A percentile compares a stretch with the other conserved stretches of the same genome.
phyloP scores from a whole-genome alignment of 257 asterid species.

The Ajuga chamaepitys region DNA sequence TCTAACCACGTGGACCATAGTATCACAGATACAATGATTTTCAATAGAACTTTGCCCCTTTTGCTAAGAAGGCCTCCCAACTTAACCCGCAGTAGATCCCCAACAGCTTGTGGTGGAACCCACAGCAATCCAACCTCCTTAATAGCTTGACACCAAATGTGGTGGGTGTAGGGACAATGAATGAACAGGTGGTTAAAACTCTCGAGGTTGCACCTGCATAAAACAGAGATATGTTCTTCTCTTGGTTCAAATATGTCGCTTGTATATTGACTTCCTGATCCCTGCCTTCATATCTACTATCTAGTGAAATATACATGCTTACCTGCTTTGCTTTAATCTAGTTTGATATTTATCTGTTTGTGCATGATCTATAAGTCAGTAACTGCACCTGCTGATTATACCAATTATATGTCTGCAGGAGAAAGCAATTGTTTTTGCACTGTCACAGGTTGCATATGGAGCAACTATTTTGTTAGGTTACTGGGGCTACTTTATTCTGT shows the following conservation, averaged over 20 bases:
- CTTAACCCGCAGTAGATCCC: too few species aligned
- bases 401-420: conserved; percentile 50
- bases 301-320: not conserved
- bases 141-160: too few species aligned
- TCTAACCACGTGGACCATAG: too few species aligned
- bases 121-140: too few species aligned
- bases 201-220: too few species aligned
- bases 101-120: too few species aligned
- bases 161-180: too few species aligned
- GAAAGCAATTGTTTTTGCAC: conserved; percentile 67
- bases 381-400: conserved; percentile 9
- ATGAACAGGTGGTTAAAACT: too few species aligned
- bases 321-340: not conserved
- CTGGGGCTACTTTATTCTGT: conserved; percentile 80
- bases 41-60: too few species aligned
- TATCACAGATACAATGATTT: too few species aligned
- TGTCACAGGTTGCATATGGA: conserved; percentile 89
- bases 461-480: conserved; percentile 69
- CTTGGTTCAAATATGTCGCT: not conserved
- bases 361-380: not conserved
- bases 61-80: too few species aligned
- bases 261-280: not conserved
- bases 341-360: conserved; percentile 3
- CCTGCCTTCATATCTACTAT: not conserved
- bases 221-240: not conserved